Evolutionary conservation across 2,329 filamentous ascomycete species (phyloP), one percentile per base, ranked within the genome.

Genomic region (Aschersonia sp.): DNA sequence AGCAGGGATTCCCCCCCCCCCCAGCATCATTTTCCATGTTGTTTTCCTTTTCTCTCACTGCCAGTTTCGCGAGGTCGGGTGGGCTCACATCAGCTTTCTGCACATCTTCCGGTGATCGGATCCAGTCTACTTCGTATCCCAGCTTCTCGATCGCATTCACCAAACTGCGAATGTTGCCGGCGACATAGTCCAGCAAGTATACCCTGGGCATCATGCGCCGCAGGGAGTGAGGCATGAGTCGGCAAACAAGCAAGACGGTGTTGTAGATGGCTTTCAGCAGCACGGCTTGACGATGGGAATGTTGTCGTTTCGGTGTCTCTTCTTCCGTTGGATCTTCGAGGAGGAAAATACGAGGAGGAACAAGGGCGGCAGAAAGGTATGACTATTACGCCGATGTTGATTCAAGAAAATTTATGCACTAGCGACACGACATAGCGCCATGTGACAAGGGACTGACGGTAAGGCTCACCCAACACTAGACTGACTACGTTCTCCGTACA

Each of bases 61-160:
- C 20, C 28, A 44, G 20, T 35, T 31, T 35, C 20, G 30, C 7
- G 12, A 30, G 20, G 20, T 2, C 30, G 44, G 61, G 54, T 45
- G 40, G 30, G 5, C 51, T 44, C 32, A 94, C 89, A 68, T 95
- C 86, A 55, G 91, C 92, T 57, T 82, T 80, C 52, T 80, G 70
- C 48, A 98, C 80, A 65, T 97, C 89, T 56, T 85, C 80, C 4
- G 92, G 92, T 35, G 80, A 80, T 58, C 76, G 84, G 55, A 98
- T 75, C 92, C 91, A 97, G 70, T 92, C 85, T 44, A 98, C 87
- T 43, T 85, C 78, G 64, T 91, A 97, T 52, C 92, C 92, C 50
- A 91, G 77, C 67, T 92, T 94, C 66, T 98, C 91, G 60, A 98
- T 94, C 58, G 91, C 92, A 72, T 98, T 98, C 62, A 89, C 91